Base-by-base conservation (phyloP, 352 stramenopile genomes). In the Phytophthora melonis region DNA sequence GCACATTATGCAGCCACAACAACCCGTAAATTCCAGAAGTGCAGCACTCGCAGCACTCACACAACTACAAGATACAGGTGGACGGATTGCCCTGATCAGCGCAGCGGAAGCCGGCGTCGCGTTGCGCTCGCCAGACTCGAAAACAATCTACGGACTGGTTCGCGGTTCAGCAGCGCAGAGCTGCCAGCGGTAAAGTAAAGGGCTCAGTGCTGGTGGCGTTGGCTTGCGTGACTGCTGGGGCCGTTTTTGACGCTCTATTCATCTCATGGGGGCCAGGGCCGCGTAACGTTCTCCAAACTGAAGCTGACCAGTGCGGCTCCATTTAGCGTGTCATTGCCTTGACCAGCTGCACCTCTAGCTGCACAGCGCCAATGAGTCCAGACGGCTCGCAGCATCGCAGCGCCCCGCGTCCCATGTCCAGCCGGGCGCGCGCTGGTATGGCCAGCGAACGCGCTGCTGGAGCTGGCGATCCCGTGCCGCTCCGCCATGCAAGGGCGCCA, bases 251-350 rank as follows among this genome's bases (percentile, higher is more conserved):
- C 36, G 36, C 36, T 43, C 36, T 43, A 43, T 43, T 43, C 36
- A 43, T 43, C 36, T 0, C 36, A 43, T 43, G 36, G 36, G 36
- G 36, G 36, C 14, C 36, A 43, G 36, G 30, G 41, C 41, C 14
- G 41, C 41, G 41, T 50, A 50, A 50, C 41, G 41, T 50, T 50
- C 41, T 50, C 41, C 41, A 50, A 50, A 50, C 41, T 50, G 41
- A 50, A 50, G 41, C 41, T 50, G 41, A 50, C 41, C 41, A 43
- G 32, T 10, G 32, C 32, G 32, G 9, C 32, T 10, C 8, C 41
- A 50, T 19, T 1, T 8, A 50, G 16, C 41, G 16, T 50, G 41
- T 50, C 41, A 50, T 50, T 21, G 41, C 13, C 41, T 50, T 50
- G 41, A 50, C 41, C 41, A 16, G 41, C 3, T 13, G 14, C 8